These are phyloP conservation scores for Dendrobium catenatum DNA, from an alignment of 106 monocot species.

Conservation along the genomic window DNA sequence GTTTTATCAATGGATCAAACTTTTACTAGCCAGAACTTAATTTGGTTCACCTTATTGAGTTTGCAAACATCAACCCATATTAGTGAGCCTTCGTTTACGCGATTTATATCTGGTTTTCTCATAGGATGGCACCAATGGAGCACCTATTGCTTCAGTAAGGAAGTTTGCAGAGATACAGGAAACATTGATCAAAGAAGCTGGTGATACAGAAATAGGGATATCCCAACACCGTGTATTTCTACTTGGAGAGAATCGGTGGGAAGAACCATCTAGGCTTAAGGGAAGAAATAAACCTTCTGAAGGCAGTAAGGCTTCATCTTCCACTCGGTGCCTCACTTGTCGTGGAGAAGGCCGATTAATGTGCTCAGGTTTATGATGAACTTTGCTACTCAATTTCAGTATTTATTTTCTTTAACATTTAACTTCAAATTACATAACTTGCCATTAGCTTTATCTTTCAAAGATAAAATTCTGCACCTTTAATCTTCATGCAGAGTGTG, in stretches of 20 bases:
- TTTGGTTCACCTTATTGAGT: too few relatives aligned
- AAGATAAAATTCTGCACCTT: neutral
- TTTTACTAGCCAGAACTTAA: too few relatives aligned
- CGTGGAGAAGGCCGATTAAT: constrained; percentile 83
- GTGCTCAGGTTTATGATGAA: constrained; percentile 66
- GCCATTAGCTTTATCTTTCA: neutral
- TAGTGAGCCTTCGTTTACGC: neutral
- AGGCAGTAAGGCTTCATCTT: constrained; percentile 14
- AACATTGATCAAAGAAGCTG: constrained; percentile 41
- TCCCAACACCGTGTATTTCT: constrained; percentile 75
- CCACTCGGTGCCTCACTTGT: constrained; percentile 62
- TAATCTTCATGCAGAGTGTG: constrained; percentile 67
- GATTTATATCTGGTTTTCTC: neutral
- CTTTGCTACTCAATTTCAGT: neutral
- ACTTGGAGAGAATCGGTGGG: constrained; percentile 96
- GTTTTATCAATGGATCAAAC: too few relatives aligned
- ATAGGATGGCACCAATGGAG: constrained; percentile 64
- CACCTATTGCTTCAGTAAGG: constrained; percentile 33
- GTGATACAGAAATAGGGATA: constrained; percentile 27
- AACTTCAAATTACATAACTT: neutral
- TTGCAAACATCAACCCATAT: neutral
- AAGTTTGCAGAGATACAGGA: constrained; percentile 44
- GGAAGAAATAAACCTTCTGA: constrained; percentile 13
- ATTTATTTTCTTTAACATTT: too few relatives aligned
- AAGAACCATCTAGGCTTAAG: constrained; percentile 69